Evolutionary conservation across 768 basidiomycete species (phyloP), one percentile per base, ranked within the genome.

Genomic region (Suillus spraguei): DNA sequence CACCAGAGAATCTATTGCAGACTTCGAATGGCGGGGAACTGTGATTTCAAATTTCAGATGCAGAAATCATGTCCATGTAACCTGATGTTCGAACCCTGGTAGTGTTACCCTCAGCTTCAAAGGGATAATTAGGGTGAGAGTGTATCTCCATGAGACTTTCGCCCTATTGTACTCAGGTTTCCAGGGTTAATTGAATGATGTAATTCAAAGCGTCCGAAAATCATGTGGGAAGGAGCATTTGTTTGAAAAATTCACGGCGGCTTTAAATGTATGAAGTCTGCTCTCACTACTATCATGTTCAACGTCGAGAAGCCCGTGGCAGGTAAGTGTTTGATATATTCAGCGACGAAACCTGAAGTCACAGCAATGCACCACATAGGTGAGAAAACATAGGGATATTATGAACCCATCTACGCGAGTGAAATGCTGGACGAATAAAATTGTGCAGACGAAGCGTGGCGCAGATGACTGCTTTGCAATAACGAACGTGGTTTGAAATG

Each of bases 331-430:
- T 28, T 22, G 54, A 55, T 38, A 39, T 11, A 39, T 38, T 28
- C n/a, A 56, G 22, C 16, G 9, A 38, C 28, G 38, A 20, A 24
- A 5, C 13, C 14, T 47, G 13, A 24, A 56, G 24, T 39, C 38
- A 39, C 55, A 39, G 28, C 22, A 28, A 39, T 7, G 35, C 11
- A 54, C 20, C 28, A 16, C 16, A 52, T 52, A 87, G 75, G 61
- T 70, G 72, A 5, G 71, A 59, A 41, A 73, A 68, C 11, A 68
- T 53, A 13, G 76, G 63, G 59, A 67, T 63, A 62, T 28, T 64
- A 32, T 69, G 71, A 11, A 67, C 71, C 39, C 67, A 69, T 63
- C 72, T 65, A 5, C 62, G 63, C 16, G 42, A 16, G 14, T n/a
- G 60, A 32, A 7, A 54, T 32, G 55, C 22, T 33, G 22, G 58